A percentile compares a stretch with the other conserved stretches of the same genome.
Conservation (phyloP, 345 rosid species). For the Ceriops zippeliana region DNA sequence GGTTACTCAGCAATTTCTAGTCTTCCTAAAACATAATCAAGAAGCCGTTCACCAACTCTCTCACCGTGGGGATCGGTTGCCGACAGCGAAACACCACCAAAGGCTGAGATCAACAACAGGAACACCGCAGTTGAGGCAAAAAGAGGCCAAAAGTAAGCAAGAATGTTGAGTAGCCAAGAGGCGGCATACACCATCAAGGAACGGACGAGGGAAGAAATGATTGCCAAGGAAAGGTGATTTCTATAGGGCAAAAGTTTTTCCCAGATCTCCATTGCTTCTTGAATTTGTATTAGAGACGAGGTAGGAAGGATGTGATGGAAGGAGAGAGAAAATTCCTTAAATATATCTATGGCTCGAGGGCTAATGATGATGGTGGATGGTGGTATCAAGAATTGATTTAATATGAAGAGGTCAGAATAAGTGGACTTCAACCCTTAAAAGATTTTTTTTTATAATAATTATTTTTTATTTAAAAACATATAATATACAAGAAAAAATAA, state of each 20-base stretch:
- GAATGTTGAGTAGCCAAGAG: constrained; percentile 50
- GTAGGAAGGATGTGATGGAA: constrained; percentile 5
- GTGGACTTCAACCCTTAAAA: too few species aligned
- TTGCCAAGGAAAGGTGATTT: constrained; percentile 39
- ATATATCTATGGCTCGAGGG: background rate
- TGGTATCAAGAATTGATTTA: background rate
- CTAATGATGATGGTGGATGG: background rate
- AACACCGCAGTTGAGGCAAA: constrained; percentile 76
- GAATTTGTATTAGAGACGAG: background rate
- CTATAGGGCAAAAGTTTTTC: constrained; percentile 53
- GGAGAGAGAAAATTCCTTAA: background rate
- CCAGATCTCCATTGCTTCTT: constrained; percentile 44
- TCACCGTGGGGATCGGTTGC: constrained; percentile 38
- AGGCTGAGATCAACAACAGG: constrained; percentile 42
- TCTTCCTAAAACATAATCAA: constrained; percentile 62
- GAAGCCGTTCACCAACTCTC: constrained; percentile 50
- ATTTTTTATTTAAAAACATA: too few species aligned
- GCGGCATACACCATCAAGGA: constrained; percentile 44
- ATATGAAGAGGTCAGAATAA: background rate
- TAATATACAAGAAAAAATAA: too few species aligned
- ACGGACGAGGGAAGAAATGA: constrained; percentile 27
- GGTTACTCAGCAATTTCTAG: constrained; percentile 24
- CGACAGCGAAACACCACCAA: constrained; percentile 58
- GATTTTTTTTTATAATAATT: too few species aligned
- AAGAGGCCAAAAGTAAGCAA: constrained; percentile 84